These are phyloP conservation scores for Trichoderma cornu-damae DNA, from an alignment of 2,329 filamentous ascomycete genomes.

Conservation along the genomic window DNA sequence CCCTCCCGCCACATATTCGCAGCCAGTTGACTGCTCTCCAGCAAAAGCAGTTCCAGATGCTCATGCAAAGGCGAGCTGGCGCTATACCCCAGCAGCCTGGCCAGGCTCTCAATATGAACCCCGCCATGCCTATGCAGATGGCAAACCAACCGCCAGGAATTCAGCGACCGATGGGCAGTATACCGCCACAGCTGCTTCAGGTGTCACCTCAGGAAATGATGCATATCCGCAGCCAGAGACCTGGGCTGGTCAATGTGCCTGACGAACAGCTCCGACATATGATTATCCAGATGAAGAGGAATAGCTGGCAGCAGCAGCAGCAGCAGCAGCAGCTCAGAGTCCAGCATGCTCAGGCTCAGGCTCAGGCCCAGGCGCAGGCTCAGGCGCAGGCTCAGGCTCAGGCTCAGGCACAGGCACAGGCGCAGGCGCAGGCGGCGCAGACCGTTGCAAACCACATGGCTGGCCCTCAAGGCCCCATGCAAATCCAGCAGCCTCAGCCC, in stretches of 20 bases:
- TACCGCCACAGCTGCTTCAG: slow-evolving; percentile 31
- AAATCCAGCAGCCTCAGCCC: slow-evolving; percentile 49
- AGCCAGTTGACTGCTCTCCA: slow-evolving; percentile 35
- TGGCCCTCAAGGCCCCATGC: slow-evolving; percentile 47
- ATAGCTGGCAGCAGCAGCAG: slow-evolving; percentile 28
- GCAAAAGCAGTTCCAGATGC: slow-evolving; percentile 36
- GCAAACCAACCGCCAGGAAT: slow-evolving; percentile 28
- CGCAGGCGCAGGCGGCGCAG: no score
- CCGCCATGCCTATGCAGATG: slow-evolving; percentile 24
- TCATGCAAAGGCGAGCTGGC: slow-evolving; percentile 29
- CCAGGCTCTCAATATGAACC: slow-evolving; percentile 29
- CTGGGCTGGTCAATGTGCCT: slow-evolving; percentile 27
- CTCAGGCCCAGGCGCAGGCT: slow-evolving; percentile 29
- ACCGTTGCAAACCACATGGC: slow-evolving; percentile 38
- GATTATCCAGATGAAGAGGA: slow-evolving; percentile 33
- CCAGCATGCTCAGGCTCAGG: slow-evolving; percentile 35
- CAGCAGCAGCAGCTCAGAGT: slow-evolving; percentile 32
- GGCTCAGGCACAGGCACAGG: slow-evolving; percentile 36
- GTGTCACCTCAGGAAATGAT: slow-evolving; percentile 33
- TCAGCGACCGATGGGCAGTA: slow-evolving; percentile 22
- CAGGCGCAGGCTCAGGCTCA: slow-evolving; percentile 32
- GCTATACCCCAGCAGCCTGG: slow-evolving; percentile 28
- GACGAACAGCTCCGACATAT: slow-evolving; percentile 34
- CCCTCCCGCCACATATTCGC: slow-evolving; percentile 30
- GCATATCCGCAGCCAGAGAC: slow-evolving; percentile 27